These are phyloP conservation scores for Sindora glabra DNA, from an alignment of 306 rosid genomes.

Conservation along the genomic window DNA sequence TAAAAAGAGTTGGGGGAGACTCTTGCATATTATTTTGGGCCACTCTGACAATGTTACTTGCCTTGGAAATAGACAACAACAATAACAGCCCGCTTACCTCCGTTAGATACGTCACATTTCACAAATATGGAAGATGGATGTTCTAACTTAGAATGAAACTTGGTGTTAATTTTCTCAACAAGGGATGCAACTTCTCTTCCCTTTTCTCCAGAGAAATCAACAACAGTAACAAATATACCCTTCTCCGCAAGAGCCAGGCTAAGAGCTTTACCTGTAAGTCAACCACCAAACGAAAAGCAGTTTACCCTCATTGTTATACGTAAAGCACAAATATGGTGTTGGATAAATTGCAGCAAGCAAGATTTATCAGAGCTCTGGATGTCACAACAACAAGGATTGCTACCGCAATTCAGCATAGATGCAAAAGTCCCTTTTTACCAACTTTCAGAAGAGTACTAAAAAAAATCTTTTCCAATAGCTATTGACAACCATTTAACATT, in stretches of 20 bases:
- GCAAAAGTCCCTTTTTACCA: too few species aligned
- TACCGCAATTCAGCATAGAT: too few species aligned
- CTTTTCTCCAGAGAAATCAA: constrained; percentile 67
- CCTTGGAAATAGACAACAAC: not conserved
- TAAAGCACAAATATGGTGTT: too few species aligned
- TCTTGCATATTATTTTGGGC: not conserved
- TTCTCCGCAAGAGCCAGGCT: constrained; percentile 75
- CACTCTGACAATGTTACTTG: not conserved
- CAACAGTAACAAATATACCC: constrained; percentile 82
- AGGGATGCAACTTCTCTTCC: constrained; percentile 59
- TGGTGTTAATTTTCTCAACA: constrained; percentile 42
- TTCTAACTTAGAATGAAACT: constrained; percentile 53
- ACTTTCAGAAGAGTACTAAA: too few species aligned
- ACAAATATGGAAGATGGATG: constrained; percentile 54
- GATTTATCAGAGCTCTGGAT: too few species aligned
- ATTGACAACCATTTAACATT: too few species aligned
- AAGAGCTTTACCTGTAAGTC: constrained; percentile 61
- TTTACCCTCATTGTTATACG: too few species aligned
- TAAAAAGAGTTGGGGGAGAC: too few species aligned
- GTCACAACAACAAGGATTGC: too few species aligned
- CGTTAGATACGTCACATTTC: constrained; percentile 61
- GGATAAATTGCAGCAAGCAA: too few species aligned
- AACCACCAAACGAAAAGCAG: too few species aligned
- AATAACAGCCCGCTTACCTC: constrained; percentile 64
- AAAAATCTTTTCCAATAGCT: too few species aligned